These are phyloP conservation scores for Blumeriella jaapii DNA, from an alignment of 2,329 filamentous ascomycete species.

Conservation along the genomic window DNA sequence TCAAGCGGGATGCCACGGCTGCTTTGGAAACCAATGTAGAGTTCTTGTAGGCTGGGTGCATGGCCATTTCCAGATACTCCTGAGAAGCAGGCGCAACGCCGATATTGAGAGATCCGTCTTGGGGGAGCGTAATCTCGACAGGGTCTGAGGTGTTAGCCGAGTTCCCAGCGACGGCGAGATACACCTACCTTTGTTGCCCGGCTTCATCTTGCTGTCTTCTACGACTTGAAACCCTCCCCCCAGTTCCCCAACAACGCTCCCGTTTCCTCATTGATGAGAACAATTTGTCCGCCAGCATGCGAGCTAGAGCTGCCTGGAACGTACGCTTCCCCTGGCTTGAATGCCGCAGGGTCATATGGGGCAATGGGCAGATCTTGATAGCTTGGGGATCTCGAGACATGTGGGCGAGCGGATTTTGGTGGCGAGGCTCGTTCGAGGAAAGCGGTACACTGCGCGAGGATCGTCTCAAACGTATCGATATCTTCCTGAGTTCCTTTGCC, in stretches of 20 bases:
- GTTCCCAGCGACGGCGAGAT: neutral
- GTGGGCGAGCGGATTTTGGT: slow-evolving; percentile 18
- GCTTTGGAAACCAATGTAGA: slow-evolving; percentile 80
- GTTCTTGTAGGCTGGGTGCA: slow-evolving; percentile 85
- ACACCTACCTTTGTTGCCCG: slow-evolving; percentile 74
- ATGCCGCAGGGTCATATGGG: slow-evolving; percentile 73
- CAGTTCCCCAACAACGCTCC: slow-evolving; percentile 87
- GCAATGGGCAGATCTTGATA: slow-evolving; percentile 30
- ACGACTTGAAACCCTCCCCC: slow-evolving; percentile 70
- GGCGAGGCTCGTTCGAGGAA: slow-evolving; percentile 78
- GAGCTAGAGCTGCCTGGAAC: slow-evolving; percentile 49
- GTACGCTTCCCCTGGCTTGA: slow-evolving; percentile 70
- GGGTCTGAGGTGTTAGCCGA: slow-evolving; percentile 41
- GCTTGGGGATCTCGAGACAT: slow-evolving; percentile 22
- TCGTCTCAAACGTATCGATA: slow-evolving; percentile 92
- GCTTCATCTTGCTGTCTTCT: slow-evolving; percentile 62
- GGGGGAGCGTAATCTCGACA: slow-evolving; percentile 65
- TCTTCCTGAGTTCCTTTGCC: slow-evolving; percentile 76
- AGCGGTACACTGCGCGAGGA: slow-evolving; percentile 92
- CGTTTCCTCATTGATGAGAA: slow-evolving; percentile 89
- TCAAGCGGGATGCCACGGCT: slow-evolving; percentile 75
- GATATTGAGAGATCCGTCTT: slow-evolving; percentile 54
- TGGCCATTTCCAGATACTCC: slow-evolving; percentile 63
- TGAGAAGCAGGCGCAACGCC: slow-evolving; percentile 54
- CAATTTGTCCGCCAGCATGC: slow-evolving; percentile 61